Evolutionary conservation across 257 asterid genomes (phyloP).

Genomic region (Fraxinus pennsylvanica): DNA sequence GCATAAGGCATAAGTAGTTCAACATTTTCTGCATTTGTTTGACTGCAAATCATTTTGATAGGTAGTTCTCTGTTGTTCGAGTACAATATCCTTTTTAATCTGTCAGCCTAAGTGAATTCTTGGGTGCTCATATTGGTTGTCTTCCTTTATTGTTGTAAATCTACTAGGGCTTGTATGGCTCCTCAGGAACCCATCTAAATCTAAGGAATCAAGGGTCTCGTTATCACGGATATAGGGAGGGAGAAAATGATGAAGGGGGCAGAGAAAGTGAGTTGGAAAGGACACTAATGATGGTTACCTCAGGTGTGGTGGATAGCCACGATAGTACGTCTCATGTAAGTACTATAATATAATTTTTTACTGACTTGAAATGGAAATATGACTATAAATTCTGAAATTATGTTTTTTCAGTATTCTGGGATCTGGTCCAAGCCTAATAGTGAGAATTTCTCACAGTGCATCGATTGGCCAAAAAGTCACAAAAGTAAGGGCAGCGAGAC

Average conservation of each 20-base stretch:
- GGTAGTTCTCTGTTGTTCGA: not conserved
- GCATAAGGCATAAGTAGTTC: not conserved
- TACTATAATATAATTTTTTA: slow-evolving; percentile 15
- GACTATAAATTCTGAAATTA: slow-evolving; percentile 24
- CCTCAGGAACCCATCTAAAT: slow-evolving; percentile 40
- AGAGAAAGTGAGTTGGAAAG: slow-evolving; percentile 48
- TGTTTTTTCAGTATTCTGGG: slow-evolving; percentile 63
- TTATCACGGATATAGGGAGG: slow-evolving; percentile 40
- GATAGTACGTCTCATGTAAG: slow-evolving; percentile 54
- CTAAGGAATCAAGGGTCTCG: slow-evolving; percentile 45
- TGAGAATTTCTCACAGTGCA: slow-evolving; percentile 78
- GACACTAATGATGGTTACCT: slow-evolving; percentile 51
- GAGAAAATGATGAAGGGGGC: slow-evolving; percentile 38
- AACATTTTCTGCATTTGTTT: not conserved
- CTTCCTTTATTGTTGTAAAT: slow-evolving; percentile 24
- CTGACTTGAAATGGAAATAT: slow-evolving; percentile 7
- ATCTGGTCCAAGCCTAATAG: slow-evolving; percentile 87
- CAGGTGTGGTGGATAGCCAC: slow-evolving; percentile 51
- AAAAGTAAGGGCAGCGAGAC: slow-evolving; percentile 54
- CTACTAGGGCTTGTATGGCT: slow-evolving; percentile 56
- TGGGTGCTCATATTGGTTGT: slow-evolving; percentile 11
- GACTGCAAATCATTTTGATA: not conserved
- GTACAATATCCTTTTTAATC: not conserved
- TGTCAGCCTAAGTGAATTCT: not conserved
- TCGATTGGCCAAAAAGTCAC: slow-evolving; percentile 66